Base-by-base conservation (phyloP, 2,329 filamentous ascomycete genomes). In the Aureobasidium leucospermi region DNA sequence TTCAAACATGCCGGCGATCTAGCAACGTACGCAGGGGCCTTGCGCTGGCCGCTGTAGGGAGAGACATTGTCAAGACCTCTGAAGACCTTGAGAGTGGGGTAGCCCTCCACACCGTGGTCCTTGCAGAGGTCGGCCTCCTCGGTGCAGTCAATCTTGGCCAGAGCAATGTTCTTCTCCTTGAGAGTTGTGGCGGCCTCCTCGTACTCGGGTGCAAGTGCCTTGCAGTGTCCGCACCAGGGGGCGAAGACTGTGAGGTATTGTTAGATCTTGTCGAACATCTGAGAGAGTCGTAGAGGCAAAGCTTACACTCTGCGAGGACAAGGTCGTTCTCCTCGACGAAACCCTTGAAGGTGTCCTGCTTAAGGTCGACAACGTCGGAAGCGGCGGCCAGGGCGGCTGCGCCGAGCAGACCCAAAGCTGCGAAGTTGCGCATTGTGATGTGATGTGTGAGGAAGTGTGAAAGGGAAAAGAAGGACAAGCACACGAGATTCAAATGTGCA, bases 51-150 rank as follows among this genome's bases (percentile, higher is more conserved):
- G 69, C 81, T 81, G 79, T 99, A 99, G 64, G 92, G 87, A 65
- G 84, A 81, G 73, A 90, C 78, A 73, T 88, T 90, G 10, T 96
- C 90, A 45, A 79, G 76, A 68, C 94, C 93, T 70, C 93, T 90
- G 91, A 99, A 99, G 78, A 99, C 85, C 86, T 97, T 99, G 73
- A 99, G 85, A 66, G 94, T 99, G 64, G 94, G 94, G 83, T 99
- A 99, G 66, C 94, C 94, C 81, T 97, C 91, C 45, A 99, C 92
- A 64, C 90, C 92, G 70, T 89, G 89, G 68, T 84, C 80, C 76
- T 91, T 84, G 85, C 94, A 99, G 67, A 99, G 87, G 36, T 96
- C 90, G 64, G 86, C 79, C 81, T 99, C 90, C 74, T 89, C 91
- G 71, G 93, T 97, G 83, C 94, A 97, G 81, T 96, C 93, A 68